Conservation (phyloP, 441 rosid genomes). For the Hura crepitans region DNA sequence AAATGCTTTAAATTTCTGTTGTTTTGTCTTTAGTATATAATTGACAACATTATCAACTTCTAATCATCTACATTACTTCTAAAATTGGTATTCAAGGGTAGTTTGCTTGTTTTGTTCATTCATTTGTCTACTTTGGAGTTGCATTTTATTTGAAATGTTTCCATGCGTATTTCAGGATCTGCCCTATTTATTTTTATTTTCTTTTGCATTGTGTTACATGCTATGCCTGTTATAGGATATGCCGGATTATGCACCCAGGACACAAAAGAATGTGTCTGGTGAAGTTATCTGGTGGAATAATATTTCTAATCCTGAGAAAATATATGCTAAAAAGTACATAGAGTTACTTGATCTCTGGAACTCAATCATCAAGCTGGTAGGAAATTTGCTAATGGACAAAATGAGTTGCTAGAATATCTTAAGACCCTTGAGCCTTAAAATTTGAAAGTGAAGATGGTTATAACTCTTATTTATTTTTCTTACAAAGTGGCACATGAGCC, state of each 20-base stretch:
- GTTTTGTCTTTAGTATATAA: background rate
- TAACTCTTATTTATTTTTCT: background rate
- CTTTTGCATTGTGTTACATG: conserved; percentile 4
- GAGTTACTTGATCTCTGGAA: conserved; percentile 91
- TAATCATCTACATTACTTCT: background rate
- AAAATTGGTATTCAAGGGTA: background rate
- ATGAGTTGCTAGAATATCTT: conserved; percentile 81
- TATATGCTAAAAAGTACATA: conserved; percentile 86
- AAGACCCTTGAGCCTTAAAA: conserved; percentile 94
- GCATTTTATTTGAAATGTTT: background rate
- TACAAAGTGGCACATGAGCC: background rate
- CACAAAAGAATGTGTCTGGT: conserved; percentile 91
- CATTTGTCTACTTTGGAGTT: background rate
- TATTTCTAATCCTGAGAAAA: conserved; percentile 80
- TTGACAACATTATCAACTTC: background rate
- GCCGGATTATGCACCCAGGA: conserved; percentile 81
- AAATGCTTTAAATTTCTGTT: background rate
- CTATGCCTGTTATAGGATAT: conserved; percentile 39
- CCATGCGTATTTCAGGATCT: background rate
- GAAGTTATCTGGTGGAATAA: conserved; percentile 91
- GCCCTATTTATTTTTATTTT: background rate
- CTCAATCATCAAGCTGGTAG: conserved; percentile 69
- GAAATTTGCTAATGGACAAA: conserved; percentile 60
- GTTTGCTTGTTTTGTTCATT: background rate
- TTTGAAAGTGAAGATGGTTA: conserved; percentile 55